phyloP scores from a whole-genome alignment of 176 grass and related monocot genomes.

The maize (Zea mays) region DNA sequence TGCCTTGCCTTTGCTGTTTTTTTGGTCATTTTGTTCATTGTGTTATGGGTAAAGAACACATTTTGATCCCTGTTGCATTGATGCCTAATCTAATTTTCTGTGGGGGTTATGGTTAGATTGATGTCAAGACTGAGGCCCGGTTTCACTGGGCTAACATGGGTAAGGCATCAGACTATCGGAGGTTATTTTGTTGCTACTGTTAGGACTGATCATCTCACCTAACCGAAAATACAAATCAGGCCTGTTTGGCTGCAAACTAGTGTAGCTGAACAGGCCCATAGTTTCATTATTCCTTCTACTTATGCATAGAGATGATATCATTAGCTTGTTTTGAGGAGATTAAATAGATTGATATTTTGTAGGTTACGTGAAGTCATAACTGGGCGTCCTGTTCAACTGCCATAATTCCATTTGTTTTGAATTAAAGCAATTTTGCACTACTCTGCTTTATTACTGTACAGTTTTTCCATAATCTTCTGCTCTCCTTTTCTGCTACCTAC shows the following conservation, averaged over 20 bases:
- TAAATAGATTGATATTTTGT: constrained; percentile 6
- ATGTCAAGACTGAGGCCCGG: background rate
- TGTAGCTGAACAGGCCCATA: background rate
- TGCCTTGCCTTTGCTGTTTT: constrained; percentile 24
- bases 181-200: background rate
- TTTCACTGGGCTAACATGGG: constrained; percentile 8
- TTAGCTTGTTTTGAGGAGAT: constrained; percentile 16
- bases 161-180: background rate
- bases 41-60: constrained; percentile 1
- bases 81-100: constrained; percentile 14
- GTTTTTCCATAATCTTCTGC: constrained; percentile 28
- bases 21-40: background rate
- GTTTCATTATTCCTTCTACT: constrained; percentile 25
- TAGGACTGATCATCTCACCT: background rate
- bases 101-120: background rate
- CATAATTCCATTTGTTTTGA: constrained; percentile 7
- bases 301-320: background rate
- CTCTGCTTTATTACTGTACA: constrained; percentile 1
- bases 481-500: background rate
- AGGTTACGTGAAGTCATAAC: constrained; percentile 1
- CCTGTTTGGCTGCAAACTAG: background rate
- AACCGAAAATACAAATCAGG: background rate
- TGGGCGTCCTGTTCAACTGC: background rate
- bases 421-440: background rate
- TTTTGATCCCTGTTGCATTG: constrained; percentile 24